Conservation (phyloP, 768 basidiomycete species). For the Trametes gibbosa region DNA sequence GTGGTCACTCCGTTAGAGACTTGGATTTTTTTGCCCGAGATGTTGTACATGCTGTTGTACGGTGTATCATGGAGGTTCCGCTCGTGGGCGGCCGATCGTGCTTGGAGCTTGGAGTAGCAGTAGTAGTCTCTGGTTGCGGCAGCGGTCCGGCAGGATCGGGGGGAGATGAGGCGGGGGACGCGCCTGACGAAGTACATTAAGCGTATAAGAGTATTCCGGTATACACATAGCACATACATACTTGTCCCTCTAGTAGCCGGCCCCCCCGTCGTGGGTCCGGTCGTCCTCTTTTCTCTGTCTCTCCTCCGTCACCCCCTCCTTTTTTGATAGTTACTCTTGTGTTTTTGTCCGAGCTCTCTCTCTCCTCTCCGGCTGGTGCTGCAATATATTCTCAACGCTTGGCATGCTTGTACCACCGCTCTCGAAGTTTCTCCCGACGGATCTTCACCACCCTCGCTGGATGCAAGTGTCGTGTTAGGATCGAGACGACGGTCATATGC, state of each 20-base stretch:
- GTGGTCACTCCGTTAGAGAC: slow-evolving; percentile 1
- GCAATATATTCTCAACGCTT: too few relatives aligned
- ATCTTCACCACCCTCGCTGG: too few relatives aligned
- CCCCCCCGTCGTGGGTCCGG: too few relatives aligned
- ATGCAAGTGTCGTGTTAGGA: too few relatives aligned
- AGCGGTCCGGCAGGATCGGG: not conserved
- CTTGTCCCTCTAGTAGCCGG: too few relatives aligned
- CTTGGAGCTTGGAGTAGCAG: not conserved
- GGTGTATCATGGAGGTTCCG: not conserved
- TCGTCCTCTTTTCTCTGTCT: not conserved
- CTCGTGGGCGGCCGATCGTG: not conserved
- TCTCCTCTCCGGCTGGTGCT: too few relatives aligned
- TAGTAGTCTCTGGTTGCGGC: not conserved
- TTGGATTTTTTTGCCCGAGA: not conserved
- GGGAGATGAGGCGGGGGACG: not conserved
- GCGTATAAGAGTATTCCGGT: not conserved
- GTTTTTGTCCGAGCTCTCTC: too few relatives aligned
- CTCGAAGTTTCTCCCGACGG: too few relatives aligned
- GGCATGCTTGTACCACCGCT: too few relatives aligned
- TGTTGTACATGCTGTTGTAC: slow-evolving; percentile 18
- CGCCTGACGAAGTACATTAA: not conserved
- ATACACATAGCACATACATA: too few relatives aligned
- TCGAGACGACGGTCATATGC: too few relatives aligned
- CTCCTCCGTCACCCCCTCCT: not conserved
- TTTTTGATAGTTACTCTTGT: too few relatives aligned